These are phyloP conservation scores for Trifolium repens DNA, from an alignment of 306 rosid genomes.

Conservation along the genomic window DNA sequence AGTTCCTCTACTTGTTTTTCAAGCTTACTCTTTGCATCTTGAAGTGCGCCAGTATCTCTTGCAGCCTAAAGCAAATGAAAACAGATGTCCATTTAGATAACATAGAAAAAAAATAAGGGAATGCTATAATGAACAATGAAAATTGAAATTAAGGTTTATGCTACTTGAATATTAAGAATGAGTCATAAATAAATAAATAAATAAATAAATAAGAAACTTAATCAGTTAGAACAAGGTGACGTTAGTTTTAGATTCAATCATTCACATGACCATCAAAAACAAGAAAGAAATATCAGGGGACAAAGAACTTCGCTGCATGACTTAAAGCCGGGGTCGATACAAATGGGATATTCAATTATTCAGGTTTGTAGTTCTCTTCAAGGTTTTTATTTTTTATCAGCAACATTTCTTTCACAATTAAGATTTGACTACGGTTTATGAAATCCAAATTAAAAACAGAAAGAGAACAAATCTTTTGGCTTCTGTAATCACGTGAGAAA, in stretches of 20 bases:
- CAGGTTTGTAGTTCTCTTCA: conserved; percentile 24
- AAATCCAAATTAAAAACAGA: conserved; percentile 38
- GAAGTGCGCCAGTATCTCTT: conserved; percentile 84
- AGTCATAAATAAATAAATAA: conserved; percentile 14
- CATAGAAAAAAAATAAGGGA: conserved; percentile 32
- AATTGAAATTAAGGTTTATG: conserved; percentile 20
- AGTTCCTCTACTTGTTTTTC: conserved; percentile 88
- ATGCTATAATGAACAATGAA: conserved; percentile 26
- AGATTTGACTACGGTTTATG: conserved; percentile 3
- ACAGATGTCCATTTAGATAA: conserved; percentile 15
- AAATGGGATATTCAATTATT: conserved; percentile 7
- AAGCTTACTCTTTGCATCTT: conserved; percentile 88
- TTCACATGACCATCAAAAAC: conserved; percentile 16
- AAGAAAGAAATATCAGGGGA: conserved; percentile 16
- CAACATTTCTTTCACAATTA: conserved; percentile 35
- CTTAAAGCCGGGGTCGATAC: background rate
- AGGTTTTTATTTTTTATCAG: conserved; percentile 27
- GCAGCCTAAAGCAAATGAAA: conserved; percentile 69
- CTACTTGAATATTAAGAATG: conserved; percentile 30
- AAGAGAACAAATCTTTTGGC: conserved; percentile 13
- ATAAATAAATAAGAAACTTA: conserved; percentile 4
- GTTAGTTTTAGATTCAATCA: conserved; percentile 21
- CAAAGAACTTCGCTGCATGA: conserved; percentile 24
- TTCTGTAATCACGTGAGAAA: conserved; percentile 22
- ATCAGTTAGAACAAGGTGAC: conserved; percentile 23